phyloP scores from a whole-genome alignment of 192 early-diverging fungal genomes.

The Coemansia pectinata region DNA sequence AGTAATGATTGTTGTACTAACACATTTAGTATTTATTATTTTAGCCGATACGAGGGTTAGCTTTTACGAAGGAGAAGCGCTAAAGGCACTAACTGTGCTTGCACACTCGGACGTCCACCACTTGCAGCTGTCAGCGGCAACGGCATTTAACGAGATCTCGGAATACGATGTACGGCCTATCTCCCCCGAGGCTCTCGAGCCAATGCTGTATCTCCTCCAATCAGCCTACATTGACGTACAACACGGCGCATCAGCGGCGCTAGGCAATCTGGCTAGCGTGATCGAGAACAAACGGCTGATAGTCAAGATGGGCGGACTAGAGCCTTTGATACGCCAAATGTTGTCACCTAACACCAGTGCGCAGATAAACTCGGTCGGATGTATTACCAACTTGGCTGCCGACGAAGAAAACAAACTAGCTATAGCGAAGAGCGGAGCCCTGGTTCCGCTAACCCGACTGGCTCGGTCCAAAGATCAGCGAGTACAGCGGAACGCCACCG shows the following conservation, averaged over 20 bases:
- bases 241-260: constrained; percentile 73
- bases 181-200: constrained; percentile 65
- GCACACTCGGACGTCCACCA: constrained; percentile 85
- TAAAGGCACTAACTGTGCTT: constrained; percentile 73
- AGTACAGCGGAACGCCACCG: constrained; percentile 86
- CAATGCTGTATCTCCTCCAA: constrained; percentile 74
- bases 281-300: constrained; percentile 78
- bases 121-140: constrained; percentile 80
- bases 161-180: constrained; percentile 77
- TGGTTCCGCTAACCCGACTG: constrained; percentile 69
- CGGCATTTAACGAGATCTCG: constrained; percentile 88
- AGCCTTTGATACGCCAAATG: constrained; percentile 79
- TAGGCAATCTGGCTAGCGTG: constrained; percentile 74
- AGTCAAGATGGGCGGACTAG: constrained; percentile 75
- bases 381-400: constrained; percentile 88
- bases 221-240: constrained; percentile 79
- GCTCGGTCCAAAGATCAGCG: constrained; percentile 77
- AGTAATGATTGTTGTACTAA: background rate
- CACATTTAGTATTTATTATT: background rate
- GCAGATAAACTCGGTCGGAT: constrained; percentile 88
- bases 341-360: constrained; percentile 74
- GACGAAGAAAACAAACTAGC: constrained; percentile 78
- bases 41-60: constrained; percentile 28
- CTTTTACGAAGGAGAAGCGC: constrained; percentile 78
- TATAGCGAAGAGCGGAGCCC: constrained; percentile 77